Percentiles rank a stretch among this genome's conserved stretches.
phyloP scores from a whole-genome alignment of 78 protist genomes.

The Bodo saltans region DNA sequence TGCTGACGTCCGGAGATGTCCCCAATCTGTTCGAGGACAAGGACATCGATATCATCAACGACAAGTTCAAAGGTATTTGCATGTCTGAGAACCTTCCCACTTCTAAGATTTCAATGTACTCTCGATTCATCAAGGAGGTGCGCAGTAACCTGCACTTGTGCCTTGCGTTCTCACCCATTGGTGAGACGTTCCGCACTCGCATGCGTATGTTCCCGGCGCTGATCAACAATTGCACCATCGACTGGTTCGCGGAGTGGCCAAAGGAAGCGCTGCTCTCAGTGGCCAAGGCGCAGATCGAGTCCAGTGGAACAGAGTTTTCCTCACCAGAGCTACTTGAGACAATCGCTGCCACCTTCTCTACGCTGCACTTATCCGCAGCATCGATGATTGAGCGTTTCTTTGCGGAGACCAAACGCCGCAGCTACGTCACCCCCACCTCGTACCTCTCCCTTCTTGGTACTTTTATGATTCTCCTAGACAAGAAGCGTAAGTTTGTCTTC shows the following conservation, averaged over 20 bases:
- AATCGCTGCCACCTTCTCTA: background rate
- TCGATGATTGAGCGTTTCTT: background rate
- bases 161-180: constrained; percentile 77
- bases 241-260: constrained; percentile 89
- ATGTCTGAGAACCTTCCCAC: constrained; percentile 35
- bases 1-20: constrained; percentile 83
- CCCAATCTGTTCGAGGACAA: constrained; percentile 69
- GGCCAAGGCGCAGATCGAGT: constrained; percentile 39
- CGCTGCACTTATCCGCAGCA: background rate
- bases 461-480: constrained; percentile 22
- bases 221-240: constrained; percentile 76
- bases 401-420: constrained; percentile 43
- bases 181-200: constrained; percentile 72
- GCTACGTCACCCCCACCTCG: constrained; percentile 68
- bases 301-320: background rate
- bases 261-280: constrained; percentile 78
- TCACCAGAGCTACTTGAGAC: background rate
- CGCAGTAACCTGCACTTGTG: constrained; percentile 63
- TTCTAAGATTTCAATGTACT: constrained; percentile 47
- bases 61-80: constrained; percentile 42
- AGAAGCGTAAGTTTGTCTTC: constrained; percentile 14
- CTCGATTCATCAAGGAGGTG: constrained; percentile 55
- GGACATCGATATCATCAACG: constrained; percentile 59
- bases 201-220: constrained; percentile 85
- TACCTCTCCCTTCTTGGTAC: constrained; percentile 58